phyloP scores from a whole-genome alignment of 148 eudicot genomes.

The Rhododendron griersonianum region DNA sequence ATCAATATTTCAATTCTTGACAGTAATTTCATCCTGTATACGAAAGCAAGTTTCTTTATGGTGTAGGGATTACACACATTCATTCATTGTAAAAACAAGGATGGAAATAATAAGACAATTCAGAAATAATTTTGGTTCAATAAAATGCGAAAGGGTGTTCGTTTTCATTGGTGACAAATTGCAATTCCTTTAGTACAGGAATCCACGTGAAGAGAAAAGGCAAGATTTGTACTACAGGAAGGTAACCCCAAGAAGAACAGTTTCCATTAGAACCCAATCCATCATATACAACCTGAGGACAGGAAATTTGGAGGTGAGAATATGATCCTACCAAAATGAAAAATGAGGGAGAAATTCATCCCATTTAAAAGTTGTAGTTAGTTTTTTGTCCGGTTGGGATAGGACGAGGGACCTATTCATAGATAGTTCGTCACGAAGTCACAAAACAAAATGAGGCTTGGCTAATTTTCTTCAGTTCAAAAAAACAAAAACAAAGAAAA shows the following conservation, averaged over 20 bases:
- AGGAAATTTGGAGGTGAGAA: neutral
- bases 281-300: neutral
- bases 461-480: too few relatives aligned
- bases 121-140: neutral
- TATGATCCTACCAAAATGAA: neutral
- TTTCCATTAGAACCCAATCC: neutral
- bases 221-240: too few relatives aligned
- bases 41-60: neutral
- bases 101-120: neutral
- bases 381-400: too few relatives aligned
- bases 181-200: neutral
- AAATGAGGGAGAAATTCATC: neutral
- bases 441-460: too few relatives aligned
- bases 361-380: neutral
- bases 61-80: neutral
- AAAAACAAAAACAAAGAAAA: too few relatives aligned
- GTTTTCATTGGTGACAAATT: neutral
- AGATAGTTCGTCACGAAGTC: too few relatives aligned
- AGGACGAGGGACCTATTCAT: too few relatives aligned
- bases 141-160: neutral
- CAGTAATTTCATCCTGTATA: neutral
- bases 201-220: neutral
- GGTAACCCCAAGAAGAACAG: neutral
- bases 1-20: neutral
- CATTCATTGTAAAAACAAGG: conserved; percentile 1